Evolutionary conservation across 768 basidiomycete genomes (phyloP).

Genomic region (Goffeauzyma gilvescens): DNA sequence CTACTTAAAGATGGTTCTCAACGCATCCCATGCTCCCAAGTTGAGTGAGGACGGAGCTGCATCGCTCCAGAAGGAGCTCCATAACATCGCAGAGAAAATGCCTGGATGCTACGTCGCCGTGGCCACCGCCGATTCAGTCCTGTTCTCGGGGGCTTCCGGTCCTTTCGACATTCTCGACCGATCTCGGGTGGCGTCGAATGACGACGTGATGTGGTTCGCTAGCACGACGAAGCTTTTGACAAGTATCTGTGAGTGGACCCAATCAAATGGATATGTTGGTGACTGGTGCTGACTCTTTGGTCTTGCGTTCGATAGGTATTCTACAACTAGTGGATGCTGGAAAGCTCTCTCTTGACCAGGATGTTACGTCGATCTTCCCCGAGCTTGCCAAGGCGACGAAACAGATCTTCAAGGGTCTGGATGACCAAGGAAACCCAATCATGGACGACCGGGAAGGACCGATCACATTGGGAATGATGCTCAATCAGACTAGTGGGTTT

Average conservation of each 20-base stretch:
- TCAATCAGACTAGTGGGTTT: conserved; percentile 24
- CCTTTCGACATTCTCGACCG: conserved; percentile 14
- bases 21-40: too few relatives aligned
- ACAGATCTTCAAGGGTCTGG: conserved; percentile 9
- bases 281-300: too few relatives aligned
- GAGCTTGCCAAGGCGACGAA: conserved; percentile 12
- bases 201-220: conserved; percentile 20
- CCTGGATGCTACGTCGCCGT: conserved; percentile 14
- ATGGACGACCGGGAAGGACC: conserved; percentile 2
- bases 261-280: too few relatives aligned
- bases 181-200: conserved; percentile 1
- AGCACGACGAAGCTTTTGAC: conserved; percentile 23
- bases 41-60: too few relatives aligned
- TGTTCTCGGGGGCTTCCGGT: conserved; percentile 13
- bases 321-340: conserved; percentile 21
- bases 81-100: conserved; percentile 6
- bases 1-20: too few relatives aligned
- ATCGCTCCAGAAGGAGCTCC: conserved; percentile 8
- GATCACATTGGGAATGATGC: conserved; percentile 16
- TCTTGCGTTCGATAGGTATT: too few relatives aligned
- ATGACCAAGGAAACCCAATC: conserved; percentile 8
- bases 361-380: conserved; percentile 9
- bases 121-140: conserved; percentile 8
- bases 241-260: conserved; percentile 11
- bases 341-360: conserved; percentile 15